A percentile compares a stretch with the other conserved stretches of the same genome.
Evolutionary conservation across 2,329 filamentous ascomycete species (phyloP).

Genomic region (Periconia macrospinosa): DNA sequence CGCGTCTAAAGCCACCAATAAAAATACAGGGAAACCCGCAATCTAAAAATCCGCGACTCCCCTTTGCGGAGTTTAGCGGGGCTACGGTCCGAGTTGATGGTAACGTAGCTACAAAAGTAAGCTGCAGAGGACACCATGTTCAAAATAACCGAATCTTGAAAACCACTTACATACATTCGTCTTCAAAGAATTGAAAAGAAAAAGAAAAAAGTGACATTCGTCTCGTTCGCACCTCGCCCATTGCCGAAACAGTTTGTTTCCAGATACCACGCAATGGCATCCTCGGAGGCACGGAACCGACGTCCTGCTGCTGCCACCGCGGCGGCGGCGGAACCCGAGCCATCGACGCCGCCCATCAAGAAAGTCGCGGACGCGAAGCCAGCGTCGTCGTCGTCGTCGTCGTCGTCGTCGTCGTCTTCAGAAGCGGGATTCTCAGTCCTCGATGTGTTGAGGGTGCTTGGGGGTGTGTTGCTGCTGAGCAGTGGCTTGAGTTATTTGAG

Average conservation of each 20-base stretch:
- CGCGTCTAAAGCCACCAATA: background rate
- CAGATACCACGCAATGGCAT: background rate
- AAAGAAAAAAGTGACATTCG: too few relatives aligned
- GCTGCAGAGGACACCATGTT: constrained; percentile 5
- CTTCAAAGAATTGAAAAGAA: too few relatives aligned
- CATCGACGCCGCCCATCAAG: constrained; percentile 22
- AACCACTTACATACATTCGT: too few relatives aligned
- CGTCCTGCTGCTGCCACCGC: constrained; percentile 5
- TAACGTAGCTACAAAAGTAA: too few relatives aligned
- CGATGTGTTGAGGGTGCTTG: constrained; percentile 70
- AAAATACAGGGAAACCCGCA: background rate
- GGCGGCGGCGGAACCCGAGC: constrained; percentile 11
- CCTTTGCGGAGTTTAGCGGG: background rate
- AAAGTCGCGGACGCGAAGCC: constrained; percentile 22
- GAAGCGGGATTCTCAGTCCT: constrained; percentile 42
- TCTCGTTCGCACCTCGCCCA: too few relatives aligned
- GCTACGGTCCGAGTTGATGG: background rate
- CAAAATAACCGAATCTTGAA: background rate
- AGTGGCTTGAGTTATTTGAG: constrained; percentile 75
- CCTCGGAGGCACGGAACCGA: constrained; percentile 17
- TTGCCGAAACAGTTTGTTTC: background rate
- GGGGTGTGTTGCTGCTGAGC: constrained; percentile 67
- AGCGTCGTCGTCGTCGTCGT: too few relatives aligned
- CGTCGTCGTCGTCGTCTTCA: too few relatives aligned
- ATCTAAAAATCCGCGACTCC: constrained; percentile 3